Conservation (phyloP, 2,329 filamentous ascomycete species). For the Cladosporium sp. region DNA sequence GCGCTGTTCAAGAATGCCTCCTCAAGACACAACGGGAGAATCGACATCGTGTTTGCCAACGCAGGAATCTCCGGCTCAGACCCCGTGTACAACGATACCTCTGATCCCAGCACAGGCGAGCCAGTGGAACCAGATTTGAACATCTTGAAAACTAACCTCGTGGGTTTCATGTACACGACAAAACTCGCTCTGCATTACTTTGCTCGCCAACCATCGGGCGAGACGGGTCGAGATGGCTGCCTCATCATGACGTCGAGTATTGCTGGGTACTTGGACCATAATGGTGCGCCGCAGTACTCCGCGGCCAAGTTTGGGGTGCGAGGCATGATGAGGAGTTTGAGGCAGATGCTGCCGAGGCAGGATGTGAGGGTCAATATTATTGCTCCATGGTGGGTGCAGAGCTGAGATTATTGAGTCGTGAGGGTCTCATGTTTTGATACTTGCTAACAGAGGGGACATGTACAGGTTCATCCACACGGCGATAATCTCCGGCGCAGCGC, state of each 20-base stretch:
- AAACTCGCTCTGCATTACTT: constrained; percentile 38
- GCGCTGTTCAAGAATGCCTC: constrained; percentile 28
- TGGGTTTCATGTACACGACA: constrained; percentile 25
- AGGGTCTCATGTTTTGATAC: neutral
- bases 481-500: constrained; percentile 20
- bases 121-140: constrained; percentile 24
- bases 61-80: constrained; percentile 24
- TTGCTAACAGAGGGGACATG: neutral
- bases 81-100: constrained; percentile 18
- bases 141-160: constrained; percentile 22
- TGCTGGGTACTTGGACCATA: constrained; percentile 44
- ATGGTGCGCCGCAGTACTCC: constrained; percentile 36
- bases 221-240: constrained; percentile 43
- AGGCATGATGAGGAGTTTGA: constrained; percentile 38
- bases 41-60: constrained; percentile 29
- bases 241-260: constrained; percentile 48
- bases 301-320: constrained; percentile 39
- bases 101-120: constrained; percentile 16
- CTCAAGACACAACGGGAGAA: constrained; percentile 16
- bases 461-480: constrained; percentile 24
- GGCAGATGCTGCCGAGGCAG: constrained; percentile 37
- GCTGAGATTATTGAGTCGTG: neutral
- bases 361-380: constrained; percentile 44
- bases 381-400: constrained; percentile 22
- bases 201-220: constrained; percentile 22